Evolutionary conservation across 2,329 filamentous ascomycete species (phyloP).

Genomic region (Colletotrichum lupini): DNA sequence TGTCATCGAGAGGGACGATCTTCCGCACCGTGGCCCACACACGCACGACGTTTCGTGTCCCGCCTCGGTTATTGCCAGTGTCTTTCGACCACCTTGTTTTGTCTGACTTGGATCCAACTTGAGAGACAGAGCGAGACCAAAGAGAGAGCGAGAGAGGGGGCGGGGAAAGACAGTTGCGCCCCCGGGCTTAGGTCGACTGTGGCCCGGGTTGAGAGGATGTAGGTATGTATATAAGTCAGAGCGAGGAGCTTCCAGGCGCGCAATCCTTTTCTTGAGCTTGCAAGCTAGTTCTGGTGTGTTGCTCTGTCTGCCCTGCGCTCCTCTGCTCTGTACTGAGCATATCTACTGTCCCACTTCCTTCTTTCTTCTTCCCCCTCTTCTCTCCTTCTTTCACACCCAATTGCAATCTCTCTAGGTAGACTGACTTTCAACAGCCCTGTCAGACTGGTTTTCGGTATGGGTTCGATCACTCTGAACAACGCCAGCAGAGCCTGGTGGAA

Average conservation of each 20-base stretch:
- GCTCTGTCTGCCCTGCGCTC: neutral
- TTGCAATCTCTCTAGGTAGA: neutral
- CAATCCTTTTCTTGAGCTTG: neutral
- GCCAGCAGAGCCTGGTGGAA: slow-evolving; percentile 61
- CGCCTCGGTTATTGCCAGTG: slow-evolving; percentile 17
- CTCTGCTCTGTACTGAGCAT: neutral
- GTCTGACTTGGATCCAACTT: neutral
- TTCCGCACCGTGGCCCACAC: slow-evolving; percentile 28
- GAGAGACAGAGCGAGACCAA: neutral
- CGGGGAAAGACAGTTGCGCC: neutral
- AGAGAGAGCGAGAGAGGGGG: neutral
- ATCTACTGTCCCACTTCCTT: neutral
- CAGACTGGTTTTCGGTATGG: slow-evolving; percentile 10
- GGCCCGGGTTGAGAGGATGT: neutral
- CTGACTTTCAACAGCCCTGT: neutral
- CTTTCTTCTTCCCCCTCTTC: neutral
- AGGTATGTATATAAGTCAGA: neutral
- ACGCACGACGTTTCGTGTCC: slow-evolving; percentile 34
- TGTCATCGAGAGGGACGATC: slow-evolving; percentile 32
- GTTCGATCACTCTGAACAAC: slow-evolving; percentile 27
- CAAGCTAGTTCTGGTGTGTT: neutral
- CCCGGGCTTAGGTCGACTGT: neutral
- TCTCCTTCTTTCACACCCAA: neutral
- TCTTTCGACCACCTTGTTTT: neutral
- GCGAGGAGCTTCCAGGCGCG: neutral